Base-by-base conservation (phyloP, 495 filamentous ascomycete species). In the Neohortaea acidophila region DNA sequence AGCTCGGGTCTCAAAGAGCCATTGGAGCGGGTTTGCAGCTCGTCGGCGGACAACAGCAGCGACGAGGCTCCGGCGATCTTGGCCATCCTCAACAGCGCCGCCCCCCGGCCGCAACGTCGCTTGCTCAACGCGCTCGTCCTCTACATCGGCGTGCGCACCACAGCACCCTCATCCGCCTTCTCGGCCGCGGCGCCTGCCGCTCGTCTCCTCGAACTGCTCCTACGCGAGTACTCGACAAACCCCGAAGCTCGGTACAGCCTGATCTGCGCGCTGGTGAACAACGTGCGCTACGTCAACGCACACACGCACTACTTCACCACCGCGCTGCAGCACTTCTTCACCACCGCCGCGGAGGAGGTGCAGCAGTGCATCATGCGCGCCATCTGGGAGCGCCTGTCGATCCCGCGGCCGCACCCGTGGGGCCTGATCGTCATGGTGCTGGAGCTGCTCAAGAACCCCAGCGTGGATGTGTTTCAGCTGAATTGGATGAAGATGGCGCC, bases 321-420 rank as follows among this genome's bases (percentile, higher is more conserved):
- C 54, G 73, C 81, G 12, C 69, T 94, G 13, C 68, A 94, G 28
- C 77, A 87, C 49, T 63, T 99, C 39, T 94, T 96, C 57, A 86
- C 49, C 62, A 76, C 72, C 31, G 84, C 91, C 53, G 72, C 77
- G 22, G 77, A 85, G 2, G 82, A 89, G 38, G 75, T 94, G 35
- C 78, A 84, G 21, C 77, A 96, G 59, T 81, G 91, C 56, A 82
- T 96, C 45, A 81, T 82, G 29, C 73, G 85, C 18, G 74, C 94
- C 29, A 60, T 96, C 29, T 58, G 94, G 4, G 89, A 99, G 64
- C 70, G 89, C 26, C 60, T 94, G 33, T 73, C 87, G 35, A 83
- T 85, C 13, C 83, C 81, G 56, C 83, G 86, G 55, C 89, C 89
- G 21, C 91, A 96, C 56, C 86, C 89, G 11, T 99, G 89, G 89